These are phyloP conservation scores for Eimeria falciformis DNA, from an alignment of 169 alveolate species.

Conservation along the genomic window DNA sequence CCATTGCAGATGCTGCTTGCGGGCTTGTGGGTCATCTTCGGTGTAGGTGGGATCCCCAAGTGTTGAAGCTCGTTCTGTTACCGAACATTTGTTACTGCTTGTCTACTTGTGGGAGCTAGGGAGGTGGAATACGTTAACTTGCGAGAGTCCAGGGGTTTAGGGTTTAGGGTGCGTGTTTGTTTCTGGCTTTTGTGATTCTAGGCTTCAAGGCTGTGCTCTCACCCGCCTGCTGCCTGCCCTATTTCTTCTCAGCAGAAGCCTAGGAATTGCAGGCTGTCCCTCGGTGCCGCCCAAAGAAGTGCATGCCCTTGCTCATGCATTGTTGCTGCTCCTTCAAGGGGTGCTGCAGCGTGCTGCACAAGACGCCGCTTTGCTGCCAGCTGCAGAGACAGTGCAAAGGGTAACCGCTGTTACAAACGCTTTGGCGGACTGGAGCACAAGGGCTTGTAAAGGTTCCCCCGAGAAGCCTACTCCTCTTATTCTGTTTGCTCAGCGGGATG, in stretches of 20 bases:
- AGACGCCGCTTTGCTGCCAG: slow-evolving; percentile 29
- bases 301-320: slow-evolving; percentile 28
- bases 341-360: slow-evolving; percentile 53
- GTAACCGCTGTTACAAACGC: slow-evolving; percentile 2
- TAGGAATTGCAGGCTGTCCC: neutral
- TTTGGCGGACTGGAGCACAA: slow-evolving; percentile 27
- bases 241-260: neutral
- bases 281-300: slow-evolving; percentile 16
- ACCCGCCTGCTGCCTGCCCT: slow-evolving; percentile 48
- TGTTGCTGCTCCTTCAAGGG: slow-evolving; percentile 38
- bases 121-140: too few relatives aligned
- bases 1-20: too few relatives aligned
- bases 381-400: slow-evolving; percentile 42
- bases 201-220: slow-evolving; percentile 7
- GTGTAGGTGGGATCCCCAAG: too few relatives aligned
- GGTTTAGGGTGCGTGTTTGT: too few relatives aligned
- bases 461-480: neutral
- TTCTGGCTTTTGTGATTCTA: neutral
- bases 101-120: too few relatives aligned
- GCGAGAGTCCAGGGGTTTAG: too few relatives aligned
- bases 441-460: neutral
- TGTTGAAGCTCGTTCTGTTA: too few relatives aligned
- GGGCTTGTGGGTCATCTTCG: too few relatives aligned
- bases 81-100: too few relatives aligned
- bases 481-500: neutral